Conservation (phyloP, 495 filamentous ascomycete species). For the Tuber microsphaerosporum region DNA sequence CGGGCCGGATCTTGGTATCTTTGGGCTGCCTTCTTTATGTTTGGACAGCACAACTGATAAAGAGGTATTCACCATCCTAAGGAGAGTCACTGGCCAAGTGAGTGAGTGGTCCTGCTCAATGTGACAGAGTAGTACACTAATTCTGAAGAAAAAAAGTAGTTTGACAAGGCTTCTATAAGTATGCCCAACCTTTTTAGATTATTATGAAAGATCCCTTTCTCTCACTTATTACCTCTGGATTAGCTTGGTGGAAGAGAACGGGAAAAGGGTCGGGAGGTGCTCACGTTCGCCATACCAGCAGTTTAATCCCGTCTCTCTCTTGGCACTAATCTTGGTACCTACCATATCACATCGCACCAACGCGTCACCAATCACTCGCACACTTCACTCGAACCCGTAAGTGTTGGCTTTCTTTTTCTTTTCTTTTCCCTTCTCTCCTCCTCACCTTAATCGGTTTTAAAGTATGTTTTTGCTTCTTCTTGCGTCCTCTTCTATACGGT, state of each 20-base stretch:
- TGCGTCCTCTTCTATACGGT: not conserved
- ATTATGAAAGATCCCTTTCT: not conserved
- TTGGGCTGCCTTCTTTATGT: not conserved
- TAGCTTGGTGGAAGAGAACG: not conserved
- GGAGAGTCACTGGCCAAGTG: not conserved
- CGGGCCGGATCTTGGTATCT: not conserved
- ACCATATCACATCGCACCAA: not conserved
- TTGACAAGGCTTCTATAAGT: not conserved
- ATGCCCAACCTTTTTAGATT: not conserved
- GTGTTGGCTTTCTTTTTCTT: constrained; percentile 1
- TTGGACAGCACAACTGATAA: not conserved
- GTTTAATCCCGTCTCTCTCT: not conserved
- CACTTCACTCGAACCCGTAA: not conserved
- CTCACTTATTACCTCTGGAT: not conserved
- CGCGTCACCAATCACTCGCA: not conserved
- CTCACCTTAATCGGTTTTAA: not conserved
- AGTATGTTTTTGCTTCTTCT: constrained; percentile 7
- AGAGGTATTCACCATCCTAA: not conserved
- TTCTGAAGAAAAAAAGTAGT: not conserved
- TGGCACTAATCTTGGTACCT: not conserved
- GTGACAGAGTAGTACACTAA: not conserved
- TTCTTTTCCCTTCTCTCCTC: not conserved
- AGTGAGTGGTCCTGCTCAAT: not conserved
- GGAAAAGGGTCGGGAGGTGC: not conserved
- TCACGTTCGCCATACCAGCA: not conserved